Conservation (phyloP, 2,329 filamentous ascomycete genomes). For the Scytalidium lignicola region DNA sequence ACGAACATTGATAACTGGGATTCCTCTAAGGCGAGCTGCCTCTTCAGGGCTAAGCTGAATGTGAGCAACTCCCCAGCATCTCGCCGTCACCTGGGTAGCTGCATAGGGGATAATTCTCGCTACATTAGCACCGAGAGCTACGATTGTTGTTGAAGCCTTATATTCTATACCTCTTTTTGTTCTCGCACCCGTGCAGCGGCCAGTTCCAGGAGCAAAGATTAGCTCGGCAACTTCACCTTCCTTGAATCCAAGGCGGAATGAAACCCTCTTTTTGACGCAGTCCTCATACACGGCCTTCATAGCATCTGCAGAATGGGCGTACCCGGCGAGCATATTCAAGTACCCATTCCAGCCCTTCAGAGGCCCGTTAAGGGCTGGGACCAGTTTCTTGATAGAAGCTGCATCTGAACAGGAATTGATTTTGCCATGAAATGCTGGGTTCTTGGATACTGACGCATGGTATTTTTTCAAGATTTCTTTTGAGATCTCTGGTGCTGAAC, state of each 20-base stretch:
- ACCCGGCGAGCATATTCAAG: conserved; percentile 41
- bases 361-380: conserved; percentile 39
- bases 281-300: conserved; percentile 35
- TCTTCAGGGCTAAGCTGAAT: conserved; percentile 43
- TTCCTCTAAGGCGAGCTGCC: conserved; percentile 38
- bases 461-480: conserved; percentile 32
- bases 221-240: conserved; percentile 32
- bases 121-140: conserved; percentile 39
- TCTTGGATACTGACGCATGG: conserved; percentile 29
- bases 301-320: conserved; percentile 40
- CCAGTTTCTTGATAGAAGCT: conserved; percentile 30
- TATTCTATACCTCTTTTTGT: conserved; percentile 21
- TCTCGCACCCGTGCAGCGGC: conserved; percentile 1
- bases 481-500: conserved; percentile 38
- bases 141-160: conserved; percentile 33
- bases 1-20: conserved; percentile 29
- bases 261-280: conserved; percentile 26
- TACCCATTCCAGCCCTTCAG: conserved; percentile 44
- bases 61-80: conserved; percentile 47
- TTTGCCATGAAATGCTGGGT: conserved; percentile 25
- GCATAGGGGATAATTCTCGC: conserved; percentile 35
- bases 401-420: conserved; percentile 24
- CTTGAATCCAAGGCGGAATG: conserved; percentile 26
- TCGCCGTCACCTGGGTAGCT: conserved; percentile 37
- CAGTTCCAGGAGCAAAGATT: conserved; percentile 30